A percentile compares a stretch with the other conserved stretches of the same genome.
phyloP scores from a whole-genome alignment of 805 yeast species.

The Candida insectalens region DNA sequence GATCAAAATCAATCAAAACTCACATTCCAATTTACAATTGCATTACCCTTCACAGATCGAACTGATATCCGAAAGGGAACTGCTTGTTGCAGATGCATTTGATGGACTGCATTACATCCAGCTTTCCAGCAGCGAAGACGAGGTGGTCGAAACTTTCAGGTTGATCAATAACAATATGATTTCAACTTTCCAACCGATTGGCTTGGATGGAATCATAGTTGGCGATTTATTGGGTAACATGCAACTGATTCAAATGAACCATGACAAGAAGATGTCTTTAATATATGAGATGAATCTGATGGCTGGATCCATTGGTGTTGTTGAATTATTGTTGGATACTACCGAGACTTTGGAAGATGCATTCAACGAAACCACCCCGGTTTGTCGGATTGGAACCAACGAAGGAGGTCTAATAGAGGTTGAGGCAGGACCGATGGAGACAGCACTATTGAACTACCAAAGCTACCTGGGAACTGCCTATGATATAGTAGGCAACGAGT shows the following conservation, averaged over 20 bases:
- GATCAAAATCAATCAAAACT: constrained; percentile 3
- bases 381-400: constrained; percentile 10
- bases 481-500: not conserved
- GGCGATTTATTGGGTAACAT: constrained; percentile 20
- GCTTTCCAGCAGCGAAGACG: constrained; percentile 4
- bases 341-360: not conserved
- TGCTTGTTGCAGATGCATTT: constrained; percentile 14
- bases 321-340: no score
- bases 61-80: constrained; percentile 1
- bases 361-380: no score
- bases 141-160: not conserved
- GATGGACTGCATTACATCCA: constrained; percentile 10
- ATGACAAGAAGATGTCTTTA: not conserved
- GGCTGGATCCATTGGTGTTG: constrained; percentile 5
- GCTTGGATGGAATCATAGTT: constrained; percentile 9
- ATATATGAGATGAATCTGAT: constrained; percentile 4
- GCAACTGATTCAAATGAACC: constrained; percentile 5
- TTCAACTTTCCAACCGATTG: constrained; percentile 6
- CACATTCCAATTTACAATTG: no score
- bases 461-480: not conserved
- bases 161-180: constrained; percentile 3
- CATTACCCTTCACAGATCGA: no score
- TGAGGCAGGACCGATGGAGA: not conserved
- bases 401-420: constrained; percentile 7
- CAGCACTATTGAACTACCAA: constrained; percentile 1